Conservation (phyloP, 2,329 filamentous ascomycete species). For the Botrytis medusae region DNA sequence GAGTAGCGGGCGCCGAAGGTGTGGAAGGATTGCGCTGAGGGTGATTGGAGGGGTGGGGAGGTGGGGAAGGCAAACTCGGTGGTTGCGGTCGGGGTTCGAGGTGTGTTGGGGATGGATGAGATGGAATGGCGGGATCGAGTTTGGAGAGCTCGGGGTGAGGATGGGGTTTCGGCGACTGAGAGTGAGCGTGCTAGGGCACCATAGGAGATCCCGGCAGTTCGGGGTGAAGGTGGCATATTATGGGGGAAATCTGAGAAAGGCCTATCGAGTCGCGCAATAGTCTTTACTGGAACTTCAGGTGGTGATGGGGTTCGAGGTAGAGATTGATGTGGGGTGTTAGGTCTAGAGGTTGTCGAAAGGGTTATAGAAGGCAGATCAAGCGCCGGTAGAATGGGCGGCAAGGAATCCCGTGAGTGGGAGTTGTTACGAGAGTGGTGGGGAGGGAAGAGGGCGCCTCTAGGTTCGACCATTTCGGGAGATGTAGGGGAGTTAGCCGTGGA, state of each 20-base stretch:
- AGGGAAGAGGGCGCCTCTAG: slow-evolving; percentile 1
- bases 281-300: neutral
- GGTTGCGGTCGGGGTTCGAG: neutral
- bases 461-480: slow-evolving; percentile 1
- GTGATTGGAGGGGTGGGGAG: neutral
- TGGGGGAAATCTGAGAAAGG: slow-evolving; percentile 17
- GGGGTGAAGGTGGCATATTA: neutral
- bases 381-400: slow-evolving; percentile 8
- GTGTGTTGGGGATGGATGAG: neutral
- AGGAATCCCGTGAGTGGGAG: neutral
- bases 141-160: neutral
- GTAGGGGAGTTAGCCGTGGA: slow-evolving; percentile 9
- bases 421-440: neutral
- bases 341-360: slow-evolving; percentile 1
- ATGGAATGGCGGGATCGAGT: slow-evolving; percentile 1
- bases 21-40: slow-evolving; percentile 13
- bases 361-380: slow-evolving; percentile 9
- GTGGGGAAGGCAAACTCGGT: neutral
- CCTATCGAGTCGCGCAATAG: neutral
- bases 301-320: neutral
- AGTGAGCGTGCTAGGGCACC: neutral
- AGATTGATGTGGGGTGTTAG: neutral
- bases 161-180: neutral
- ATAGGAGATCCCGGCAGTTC: neutral
- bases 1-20: slow-evolving; percentile 11